Evolutionary conservation across 2,329 filamentous ascomycete species (phyloP), one percentile per base, ranked within the genome.

Genomic region (Septoria linicola): DNA sequence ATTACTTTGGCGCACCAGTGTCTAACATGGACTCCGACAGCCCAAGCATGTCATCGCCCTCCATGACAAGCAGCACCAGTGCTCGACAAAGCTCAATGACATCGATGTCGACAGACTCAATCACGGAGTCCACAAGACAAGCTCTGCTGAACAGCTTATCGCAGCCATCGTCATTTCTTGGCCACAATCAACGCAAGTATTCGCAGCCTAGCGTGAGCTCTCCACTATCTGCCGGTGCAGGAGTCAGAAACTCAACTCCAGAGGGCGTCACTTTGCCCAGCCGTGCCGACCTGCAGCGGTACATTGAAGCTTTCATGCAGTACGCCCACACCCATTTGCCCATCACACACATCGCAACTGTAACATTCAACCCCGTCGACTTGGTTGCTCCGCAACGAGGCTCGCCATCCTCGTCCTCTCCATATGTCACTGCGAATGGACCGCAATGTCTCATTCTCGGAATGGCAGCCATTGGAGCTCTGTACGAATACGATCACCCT

Each of bases 281-380:
- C 72, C 92, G 89, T 27, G 78, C 81, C 66, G 89, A 96, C 67
- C 82, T 97, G 56, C 90, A 95, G 70, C 87, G 89, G 68, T 96
- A 91, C 70, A 88, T 96, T 57, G 84, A 84, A 59, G 87, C 91
- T 53, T 97, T 96, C 72, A 83, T 97, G 64, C 84, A 84, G 59
- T 95, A 89, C 69, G 96, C 95, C 70, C 91, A 96, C 66, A 92
- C 92, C 17, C 92, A 97, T 68, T 73, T 96, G 55, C 92, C 93
- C n/a, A 96, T 97, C 70, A 76, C 96, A 55, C 92, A 97, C 71
- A 82, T 96, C 60, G 85, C 91, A 45, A 96, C 92, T 13, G 77
- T 97, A 57, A 90, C 90, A 35, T 96, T 97, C 73, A 89, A 96
- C 64, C 81, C 88, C 44, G 80, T 87, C 44, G 78, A 86, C 40